Base-by-base conservation (phyloP, 2,329 filamentous ascomycete genomes). In the Aspergillus luchuensis region DNA sequence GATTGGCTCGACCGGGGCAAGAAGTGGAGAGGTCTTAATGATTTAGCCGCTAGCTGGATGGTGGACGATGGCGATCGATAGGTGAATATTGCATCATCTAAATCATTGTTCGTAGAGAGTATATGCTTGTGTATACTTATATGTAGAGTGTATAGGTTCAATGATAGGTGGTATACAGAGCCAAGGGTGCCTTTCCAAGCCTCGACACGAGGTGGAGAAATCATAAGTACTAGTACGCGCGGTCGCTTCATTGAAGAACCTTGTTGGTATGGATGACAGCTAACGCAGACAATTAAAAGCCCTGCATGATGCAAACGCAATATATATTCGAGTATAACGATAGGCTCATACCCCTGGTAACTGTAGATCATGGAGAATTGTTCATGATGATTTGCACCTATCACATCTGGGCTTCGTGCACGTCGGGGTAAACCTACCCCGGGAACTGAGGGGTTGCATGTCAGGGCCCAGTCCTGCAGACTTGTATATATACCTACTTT, bases 361-460 rank as follows among this genome's bases (percentile, higher is more conserved):
- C 15, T 56, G 53, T 7, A 45, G 53, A 56, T 56, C 53, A 19
- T 56, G 39, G 53, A 47, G 17, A 56, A 56, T 38, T 13, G 10
- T 5, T 15, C 11, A 5, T 41, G 4, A 8, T 19, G 45, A 47
- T 23, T 36, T 17, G 53, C 39, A 36, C 53, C 53, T 56, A 56
- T 56, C 53, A 56, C 17, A 28, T 2, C 17, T 28, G 6, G 19
- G 36, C 13, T 45, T 19, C n/a, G 7, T 19, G 19, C 53, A 47
- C 39, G 53, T 23, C 23, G 23, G 53, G 39, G 53, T 36, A 19
- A 25, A 56, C 41, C 28, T 56, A 55, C 52, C 52, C 52, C 38
- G 52, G 52, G 17, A 17, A 8, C 3, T 41, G 53, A 56, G 53
- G 53, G 39, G 53, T 38, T n/a, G 11, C 21, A 43, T 28, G 5